phyloP scores from a whole-genome alignment of 305 asterid species.

The Petunia hybrid region DNA sequence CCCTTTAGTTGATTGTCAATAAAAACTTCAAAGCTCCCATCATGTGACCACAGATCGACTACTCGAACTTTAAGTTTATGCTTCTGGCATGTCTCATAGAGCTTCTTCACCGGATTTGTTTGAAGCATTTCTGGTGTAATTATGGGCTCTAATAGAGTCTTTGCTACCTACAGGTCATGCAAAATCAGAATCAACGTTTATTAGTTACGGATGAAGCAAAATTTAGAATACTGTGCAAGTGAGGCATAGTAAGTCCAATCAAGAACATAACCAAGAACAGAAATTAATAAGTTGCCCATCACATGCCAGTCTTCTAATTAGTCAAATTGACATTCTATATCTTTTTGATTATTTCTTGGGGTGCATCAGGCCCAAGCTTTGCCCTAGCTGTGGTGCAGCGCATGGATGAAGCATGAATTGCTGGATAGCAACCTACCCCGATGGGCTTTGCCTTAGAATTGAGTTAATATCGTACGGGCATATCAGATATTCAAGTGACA shows the following conservation, averaged over 20 bases:
- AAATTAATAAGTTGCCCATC: too few relatives aligned
- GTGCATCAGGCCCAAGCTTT: too few relatives aligned
- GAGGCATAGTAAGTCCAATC: not conserved
- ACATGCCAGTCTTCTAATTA: too few relatives aligned
- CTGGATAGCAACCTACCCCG: too few relatives aligned
- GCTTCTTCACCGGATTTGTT: constrained; percentile 56
- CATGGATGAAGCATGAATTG: too few relatives aligned
- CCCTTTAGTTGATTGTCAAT: constrained; percentile 68
- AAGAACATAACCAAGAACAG: too few relatives aligned
- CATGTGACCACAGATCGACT: constrained; percentile 68
- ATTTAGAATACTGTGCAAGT: not conserved
- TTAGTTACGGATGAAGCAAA: not conserved
- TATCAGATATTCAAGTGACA: too few relatives aligned
- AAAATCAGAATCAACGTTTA: not conserved
- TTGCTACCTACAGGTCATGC: constrained; percentile 53
- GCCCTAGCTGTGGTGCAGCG: too few relatives aligned
- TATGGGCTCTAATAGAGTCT: constrained; percentile 64
- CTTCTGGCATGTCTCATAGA: constrained; percentile 59
- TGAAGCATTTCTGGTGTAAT: constrained; percentile 78
- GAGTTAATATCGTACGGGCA: too few relatives aligned
- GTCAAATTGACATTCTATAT: too few relatives aligned
- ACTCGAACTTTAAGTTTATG: constrained; percentile 65
- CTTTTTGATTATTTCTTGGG: too few relatives aligned
- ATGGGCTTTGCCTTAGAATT: too few relatives aligned
- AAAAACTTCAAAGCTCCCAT: constrained; percentile 67